Percentiles rank a stretch among this genome's conserved stretches.
Evolutionary conservation across 495 filamentous ascomycete species (phyloP).

Genomic region (Filosporella fistucella): DNA sequence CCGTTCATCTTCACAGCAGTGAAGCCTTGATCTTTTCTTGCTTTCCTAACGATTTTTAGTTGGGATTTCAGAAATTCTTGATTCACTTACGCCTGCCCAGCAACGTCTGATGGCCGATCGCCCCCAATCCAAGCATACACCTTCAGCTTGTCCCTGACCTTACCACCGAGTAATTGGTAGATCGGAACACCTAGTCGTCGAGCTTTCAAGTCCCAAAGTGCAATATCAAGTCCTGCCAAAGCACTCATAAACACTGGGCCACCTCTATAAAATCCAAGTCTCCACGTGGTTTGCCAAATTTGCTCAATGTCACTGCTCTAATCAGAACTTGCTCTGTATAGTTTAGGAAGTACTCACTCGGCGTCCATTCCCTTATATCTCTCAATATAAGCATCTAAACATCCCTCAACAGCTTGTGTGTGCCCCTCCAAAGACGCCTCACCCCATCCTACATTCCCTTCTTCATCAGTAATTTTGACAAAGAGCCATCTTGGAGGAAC

Average conservation of each 20-base stretch:
- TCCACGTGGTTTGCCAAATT: constrained; percentile 70
- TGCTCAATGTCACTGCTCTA: constrained; percentile 74
- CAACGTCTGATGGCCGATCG: constrained; percentile 70
- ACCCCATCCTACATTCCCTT: constrained; percentile 67
- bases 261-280: constrained; percentile 74
- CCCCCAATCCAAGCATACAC: constrained; percentile 90
- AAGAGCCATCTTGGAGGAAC: constrained; percentile 75
- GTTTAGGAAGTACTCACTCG: constrained; percentile 54
- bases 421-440: constrained; percentile 76
- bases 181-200: constrained; percentile 63
- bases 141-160: constrained; percentile 66
- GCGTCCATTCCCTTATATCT: constrained; percentile 67
- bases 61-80: constrained; percentile 1
- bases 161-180: constrained; percentile 70
- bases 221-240: constrained; percentile 75
- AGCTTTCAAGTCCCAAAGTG: constrained; percentile 74
- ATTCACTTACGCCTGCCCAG: constrained; percentile 50
- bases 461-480: constrained; percentile 67
- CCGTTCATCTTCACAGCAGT: constrained; percentile 78
- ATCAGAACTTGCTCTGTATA: too few species aligned
- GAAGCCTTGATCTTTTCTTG: constrained; percentile 66
- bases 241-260: constrained; percentile 83
- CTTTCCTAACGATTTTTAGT: constrained; percentile 40
- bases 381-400: constrained; percentile 60
- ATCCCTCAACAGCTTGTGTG: constrained; percentile 70